Percentiles rank a stretch among this genome's conserved stretches.
Evolutionary conservation across 2,329 filamentous ascomycete species (phyloP).

Genomic region (Apiospora saccharicola): DNA sequence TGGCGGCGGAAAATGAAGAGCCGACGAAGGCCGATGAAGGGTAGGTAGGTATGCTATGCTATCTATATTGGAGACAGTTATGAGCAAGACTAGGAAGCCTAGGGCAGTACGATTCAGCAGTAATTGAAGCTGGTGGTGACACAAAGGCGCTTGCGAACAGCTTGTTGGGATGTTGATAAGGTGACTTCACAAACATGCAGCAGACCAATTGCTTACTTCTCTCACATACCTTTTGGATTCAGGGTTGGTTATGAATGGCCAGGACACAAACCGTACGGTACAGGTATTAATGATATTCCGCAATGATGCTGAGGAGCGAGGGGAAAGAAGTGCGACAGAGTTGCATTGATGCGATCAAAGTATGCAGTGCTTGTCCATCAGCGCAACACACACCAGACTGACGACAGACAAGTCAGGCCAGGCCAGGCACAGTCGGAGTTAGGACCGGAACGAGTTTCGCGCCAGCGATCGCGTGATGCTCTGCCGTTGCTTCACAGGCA

Average conservation of each 20-base stretch:
- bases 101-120: not conserved
- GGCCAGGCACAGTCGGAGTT: constrained; percentile 10
- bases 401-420: not conserved
- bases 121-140: constrained; percentile 16
- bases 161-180: constrained; percentile 4
- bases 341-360: not conserved
- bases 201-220: not conserved
- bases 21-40: not conserved
- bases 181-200: not conserved
- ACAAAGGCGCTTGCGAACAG: not conserved
- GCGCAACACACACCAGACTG: constrained; percentile 15
- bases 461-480: constrained; percentile 17
- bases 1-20: constrained; percentile 15
- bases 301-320: not conserved
- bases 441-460: constrained; percentile 18
- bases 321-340: not conserved
- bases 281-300: not conserved
- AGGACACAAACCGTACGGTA: not conserved
- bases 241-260: not conserved
- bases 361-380: not conserved
- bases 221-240: not conserved
- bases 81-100: constrained; percentile 1
- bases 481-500: constrained; percentile 20
- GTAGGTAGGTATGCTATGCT: not conserved
- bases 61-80: constrained; percentile 3